A percentile compares a stretch with the other conserved stretches of the same genome.
Evolutionary conservation across 495 filamentous ascomycete genomes (phyloP).

Genomic region (Penicillium mononematosum): DNA sequence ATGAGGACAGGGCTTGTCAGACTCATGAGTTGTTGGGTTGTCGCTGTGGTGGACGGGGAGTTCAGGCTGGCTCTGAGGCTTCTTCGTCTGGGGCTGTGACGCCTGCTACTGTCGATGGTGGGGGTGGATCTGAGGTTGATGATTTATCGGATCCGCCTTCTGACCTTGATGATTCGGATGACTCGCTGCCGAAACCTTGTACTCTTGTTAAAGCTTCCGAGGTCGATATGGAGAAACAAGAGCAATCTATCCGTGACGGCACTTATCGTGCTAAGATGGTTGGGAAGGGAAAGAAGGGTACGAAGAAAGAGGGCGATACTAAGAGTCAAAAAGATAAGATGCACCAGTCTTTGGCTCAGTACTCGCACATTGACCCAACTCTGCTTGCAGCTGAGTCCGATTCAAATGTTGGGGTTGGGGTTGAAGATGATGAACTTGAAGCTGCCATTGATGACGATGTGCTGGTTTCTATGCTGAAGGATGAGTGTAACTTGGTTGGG

Average conservation of each 20-base stretch:
- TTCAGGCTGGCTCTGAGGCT: conserved; percentile 8
- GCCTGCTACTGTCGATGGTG: conserved; percentile 19
- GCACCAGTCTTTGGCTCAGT: conserved; percentile 61
- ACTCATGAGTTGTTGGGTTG: conserved; percentile 74
- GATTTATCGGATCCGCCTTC: conserved; percentile 25
- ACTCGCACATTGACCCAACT: conserved; percentile 63
- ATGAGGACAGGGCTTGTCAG: conserved; percentile 54
- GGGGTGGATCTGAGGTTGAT: conserved; percentile 23
- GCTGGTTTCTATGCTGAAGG: conserved; percentile 57
- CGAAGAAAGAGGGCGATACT: conserved; percentile 12
- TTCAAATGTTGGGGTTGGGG: conserved; percentile 9
- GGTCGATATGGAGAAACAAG: conserved; percentile 61
- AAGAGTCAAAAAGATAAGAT: conserved; percentile 46
- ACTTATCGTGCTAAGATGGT: conserved; percentile 16
- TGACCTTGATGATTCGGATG: conserved; percentile 26
- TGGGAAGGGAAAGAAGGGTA: conserved; percentile 8
- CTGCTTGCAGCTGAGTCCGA: conserved; percentile 24
- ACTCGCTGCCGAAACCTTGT: conserved; percentile 37
- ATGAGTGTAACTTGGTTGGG: conserved; percentile 57
- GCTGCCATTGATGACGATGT: conserved; percentile 59
- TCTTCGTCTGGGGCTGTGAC: conserved; percentile 13
- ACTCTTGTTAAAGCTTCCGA: conserved; percentile 57
- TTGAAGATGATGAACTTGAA: conserved; percentile 31
- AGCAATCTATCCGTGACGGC: conserved; percentile 45
- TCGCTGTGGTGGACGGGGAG: conserved; percentile 60